A percentile compares a stretch with the other conserved stretches of the same genome.
Evolutionary conservation across 305 asterid genomes (phyloP).

Genomic region (Petunia hybrid): DNA sequence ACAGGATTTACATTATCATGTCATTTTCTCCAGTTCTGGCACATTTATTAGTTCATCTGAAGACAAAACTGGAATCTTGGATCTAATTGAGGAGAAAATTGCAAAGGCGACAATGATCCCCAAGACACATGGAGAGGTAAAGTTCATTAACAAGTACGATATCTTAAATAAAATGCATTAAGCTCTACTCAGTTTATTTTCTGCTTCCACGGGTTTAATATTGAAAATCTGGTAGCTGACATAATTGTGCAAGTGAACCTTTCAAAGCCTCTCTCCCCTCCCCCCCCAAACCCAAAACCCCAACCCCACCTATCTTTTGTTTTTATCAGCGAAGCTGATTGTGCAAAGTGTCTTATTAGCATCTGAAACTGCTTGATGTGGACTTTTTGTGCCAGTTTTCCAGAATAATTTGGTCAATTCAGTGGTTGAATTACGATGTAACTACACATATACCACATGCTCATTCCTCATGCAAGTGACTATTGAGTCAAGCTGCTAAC

Average conservation of each 20-base stretch:
- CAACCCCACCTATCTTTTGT: neutral
- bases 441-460: conserved; percentile 16
- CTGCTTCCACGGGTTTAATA: conserved; percentile 3
- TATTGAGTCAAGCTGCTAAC: conserved; percentile 15
- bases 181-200: neutral
- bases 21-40: conserved; percentile 69
- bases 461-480: conserved; percentile 6
- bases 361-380: conserved; percentile 12
- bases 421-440: neutral
- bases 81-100: conserved; percentile 78
- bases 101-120: conserved; percentile 91
- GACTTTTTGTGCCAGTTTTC: conserved; percentile 6
- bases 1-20: conserved; percentile 8
- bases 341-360: neutral
- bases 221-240: no score
- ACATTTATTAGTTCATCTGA: conserved; percentile 85
- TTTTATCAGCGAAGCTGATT: neutral
- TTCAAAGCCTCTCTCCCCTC: no score
- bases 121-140: conserved; percentile 86
- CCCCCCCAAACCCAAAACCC: neutral
- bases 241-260: no score
- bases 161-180: neutral
- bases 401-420: neutral
- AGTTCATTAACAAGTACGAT: neutral
- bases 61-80: conserved; percentile 83